A percentile compares a stretch with the other conserved stretches of the same genome.
These are phyloP conservation scores for Pyricularia sp. DNA, from an alignment of 2,329 filamentous ascomycete genomes.

Conservation along the genomic window DNA sequence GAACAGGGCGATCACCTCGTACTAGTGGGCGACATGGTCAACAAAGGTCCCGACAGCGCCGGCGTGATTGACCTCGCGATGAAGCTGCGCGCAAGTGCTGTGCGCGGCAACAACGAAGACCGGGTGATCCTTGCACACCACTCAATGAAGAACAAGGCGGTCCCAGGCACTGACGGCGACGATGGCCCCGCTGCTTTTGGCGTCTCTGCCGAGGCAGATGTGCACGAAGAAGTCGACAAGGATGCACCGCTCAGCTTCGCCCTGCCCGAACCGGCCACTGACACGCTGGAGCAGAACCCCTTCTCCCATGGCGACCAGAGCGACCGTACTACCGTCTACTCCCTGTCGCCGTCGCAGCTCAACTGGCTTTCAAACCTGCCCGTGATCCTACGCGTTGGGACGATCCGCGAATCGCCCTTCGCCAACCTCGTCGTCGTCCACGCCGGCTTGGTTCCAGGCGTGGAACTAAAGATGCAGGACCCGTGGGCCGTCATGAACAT, in stretches of 20 bases:
- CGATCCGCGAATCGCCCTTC: conserved; percentile 27
- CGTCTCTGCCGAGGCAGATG: background rate
- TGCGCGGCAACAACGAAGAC: conserved; percentile 92
- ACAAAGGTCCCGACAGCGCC: conserved; percentile 75
- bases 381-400: conserved; percentile 67
- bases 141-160: conserved; percentile 21
- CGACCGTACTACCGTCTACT: conserved; percentile 47
- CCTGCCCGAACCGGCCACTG: background rate
- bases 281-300: conserved; percentile 11
- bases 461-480: conserved; percentile 61
- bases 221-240: conserved; percentile 1
- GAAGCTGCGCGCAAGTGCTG: conserved; percentile 63
- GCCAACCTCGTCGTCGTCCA: conserved; percentile 66
- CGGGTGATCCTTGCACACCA: conserved; percentile 61
- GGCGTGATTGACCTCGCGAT: conserved; percentile 72
- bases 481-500: conserved; percentile 86
- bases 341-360: conserved; percentile 47
- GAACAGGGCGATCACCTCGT: conserved; percentile 61
- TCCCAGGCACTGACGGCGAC: conserved; percentile 14
- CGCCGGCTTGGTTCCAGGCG: conserved; percentile 71
- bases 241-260: conserved; percentile 1
- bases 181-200: conserved; percentile 5
- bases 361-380: conserved; percentile 63
- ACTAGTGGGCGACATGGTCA: conserved; percentile 69
- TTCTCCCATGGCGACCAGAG: conserved; percentile 24